Percentiles rank a stretch among this genome's conserved stretches.
Conservation (phyloP, 805 yeast species). For the Wickerhamiella occidentalis region DNA sequence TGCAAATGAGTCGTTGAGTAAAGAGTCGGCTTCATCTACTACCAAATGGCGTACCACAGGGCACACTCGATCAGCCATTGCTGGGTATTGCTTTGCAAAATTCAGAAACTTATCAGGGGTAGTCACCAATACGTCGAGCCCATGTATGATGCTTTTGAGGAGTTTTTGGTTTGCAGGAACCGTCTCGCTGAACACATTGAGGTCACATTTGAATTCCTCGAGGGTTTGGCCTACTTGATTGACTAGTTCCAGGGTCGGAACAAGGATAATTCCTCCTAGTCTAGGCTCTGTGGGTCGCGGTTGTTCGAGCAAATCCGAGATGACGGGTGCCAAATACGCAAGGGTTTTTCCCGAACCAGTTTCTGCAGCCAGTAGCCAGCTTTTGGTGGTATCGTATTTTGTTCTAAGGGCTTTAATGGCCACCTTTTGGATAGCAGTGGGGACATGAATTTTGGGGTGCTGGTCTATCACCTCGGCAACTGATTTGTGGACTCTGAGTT, state of each 20-base stretch:
- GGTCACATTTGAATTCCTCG: constrained; percentile 16
- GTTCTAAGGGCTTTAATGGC: constrained; percentile 46
- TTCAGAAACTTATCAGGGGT: constrained; percentile 64
- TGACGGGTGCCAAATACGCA: constrained; percentile 70
- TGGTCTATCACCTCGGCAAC: constrained; percentile 49
- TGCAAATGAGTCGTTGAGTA: constrained; percentile 71
- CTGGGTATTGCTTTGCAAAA: constrained; percentile 27
- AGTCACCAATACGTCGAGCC: constrained; percentile 70
- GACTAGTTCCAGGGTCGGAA: constrained; percentile 84
- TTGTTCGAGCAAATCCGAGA: constrained; percentile 49
- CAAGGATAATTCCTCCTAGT: constrained; percentile 60
- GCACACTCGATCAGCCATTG: constrained; percentile 24
- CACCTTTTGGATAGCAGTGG: constrained; percentile 77
- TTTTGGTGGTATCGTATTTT: constrained; percentile 36
- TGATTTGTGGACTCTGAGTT: constrained; percentile 51
- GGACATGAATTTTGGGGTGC: constrained; percentile 27
- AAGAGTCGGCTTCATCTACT: constrained; percentile 88
- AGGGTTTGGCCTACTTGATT: constrained; percentile 53
- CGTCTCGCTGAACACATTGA: constrained; percentile 10
- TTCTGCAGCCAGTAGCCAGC: constrained; percentile 82
- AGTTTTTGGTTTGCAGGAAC: constrained; percentile 16
- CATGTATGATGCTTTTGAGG: constrained; percentile 23
- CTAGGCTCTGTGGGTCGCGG: constrained; percentile 28
- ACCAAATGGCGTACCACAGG: constrained; percentile 48
- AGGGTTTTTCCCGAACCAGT: constrained; percentile 96